Evolutionary conservation across 2,329 filamentous ascomycete genomes (phyloP), one percentile per base, ranked within the genome.

Genomic region (Aureobasidium sp.): DNA sequence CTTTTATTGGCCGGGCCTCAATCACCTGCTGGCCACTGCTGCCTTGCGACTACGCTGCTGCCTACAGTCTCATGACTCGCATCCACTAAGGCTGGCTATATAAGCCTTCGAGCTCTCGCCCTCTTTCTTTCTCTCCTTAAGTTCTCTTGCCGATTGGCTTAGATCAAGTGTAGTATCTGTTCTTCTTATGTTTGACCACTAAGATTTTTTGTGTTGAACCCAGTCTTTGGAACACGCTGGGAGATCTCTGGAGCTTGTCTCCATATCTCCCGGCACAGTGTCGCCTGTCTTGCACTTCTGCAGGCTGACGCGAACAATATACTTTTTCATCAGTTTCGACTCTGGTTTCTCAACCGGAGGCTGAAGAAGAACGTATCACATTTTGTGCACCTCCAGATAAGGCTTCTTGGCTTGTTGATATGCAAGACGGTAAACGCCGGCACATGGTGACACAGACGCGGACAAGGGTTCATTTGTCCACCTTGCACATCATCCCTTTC

Each of bases 141-240:
- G 37, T 55, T 52, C 22, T 41, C 51, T 42, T 55, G 51, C 36
- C 51, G 25, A 29, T 29, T 42, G 51, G 51, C 51, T 55, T 14
- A 20, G 25, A 55, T 55, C 51, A 42, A 55, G 22, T 29, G 51
- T 55, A 55, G 51, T 55, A 55, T 55, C 51, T 55, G 51, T 55
- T 55, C 51, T 55, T 55, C 51, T 55, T 55, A 42, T 55, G 51
- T 55, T 55, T 55, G 25, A 55, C 51, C 51, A 31, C 51, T 42
- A 55, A 55, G 51, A 55, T 8, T 31, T 55, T 53, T 53, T 42
- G 20, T 42, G 51, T 55, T 55, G 51, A 55, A 55, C 51, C 51
- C 25, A 55, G 2, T 55, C 51, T 55, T 55, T 55, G 22, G 51
- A 55, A 55, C 37, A 7, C 14, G 51, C 37, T 55, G 7, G 51